These are phyloP conservation scores for Alternaria triticina DNA, from an alignment of 2,329 filamentous ascomycete genomes.

Conservation along the genomic window DNA sequence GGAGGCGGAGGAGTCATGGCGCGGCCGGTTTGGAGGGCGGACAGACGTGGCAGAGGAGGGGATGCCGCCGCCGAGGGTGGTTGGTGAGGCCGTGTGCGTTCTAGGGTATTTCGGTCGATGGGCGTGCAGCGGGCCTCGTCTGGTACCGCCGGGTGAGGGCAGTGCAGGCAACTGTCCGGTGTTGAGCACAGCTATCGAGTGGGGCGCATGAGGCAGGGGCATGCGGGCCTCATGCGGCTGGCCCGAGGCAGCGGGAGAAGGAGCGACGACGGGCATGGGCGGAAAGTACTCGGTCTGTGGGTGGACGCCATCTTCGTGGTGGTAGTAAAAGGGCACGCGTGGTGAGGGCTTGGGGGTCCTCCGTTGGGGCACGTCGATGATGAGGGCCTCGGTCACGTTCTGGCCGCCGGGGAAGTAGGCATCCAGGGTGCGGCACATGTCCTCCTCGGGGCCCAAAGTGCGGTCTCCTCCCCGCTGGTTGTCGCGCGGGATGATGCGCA, in stretches of 20 bases:
- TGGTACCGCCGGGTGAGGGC: conserved; percentile 78
- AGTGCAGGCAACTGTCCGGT: conserved; percentile 81
- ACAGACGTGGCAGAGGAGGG: conserved; percentile 50
- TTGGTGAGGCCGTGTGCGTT: conserved; percentile 83
- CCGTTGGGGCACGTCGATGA: conserved; percentile 83
- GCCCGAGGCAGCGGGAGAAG: conserved; percentile 48
- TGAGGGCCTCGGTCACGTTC: conserved; percentile 82
- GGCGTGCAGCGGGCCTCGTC: conserved; percentile 51
- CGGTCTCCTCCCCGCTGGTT: conserved; percentile 63
- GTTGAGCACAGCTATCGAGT: conserved; percentile 78
- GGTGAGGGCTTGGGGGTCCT: conserved; percentile 84
- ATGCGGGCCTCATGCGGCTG: conserved; percentile 48
- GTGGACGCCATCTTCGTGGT: conserved; percentile 69
- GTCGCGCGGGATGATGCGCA: conserved; percentile 78
- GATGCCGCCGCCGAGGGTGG: conserved; percentile 57
- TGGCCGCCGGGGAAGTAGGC: conserved; percentile 86
- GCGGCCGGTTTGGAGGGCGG: conserved; percentile 41
- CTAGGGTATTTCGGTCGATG: conserved; percentile 69
- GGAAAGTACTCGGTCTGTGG: conserved; percentile 83
- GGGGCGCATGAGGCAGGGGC: conserved; percentile 50
- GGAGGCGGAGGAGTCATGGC: conserved; percentile 51
- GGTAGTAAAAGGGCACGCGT: conserved; percentile 59
- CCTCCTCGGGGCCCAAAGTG: conserved; percentile 82
- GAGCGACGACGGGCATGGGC: conserved; percentile 60
- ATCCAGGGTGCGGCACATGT: conserved; percentile 78